A percentile compares a stretch with the other conserved stretches of the same genome.
These are phyloP conservation scores for Lipomyces chichibuensis DNA, from an alignment of 805 yeast genomes.

Conservation along the genomic window DNA sequence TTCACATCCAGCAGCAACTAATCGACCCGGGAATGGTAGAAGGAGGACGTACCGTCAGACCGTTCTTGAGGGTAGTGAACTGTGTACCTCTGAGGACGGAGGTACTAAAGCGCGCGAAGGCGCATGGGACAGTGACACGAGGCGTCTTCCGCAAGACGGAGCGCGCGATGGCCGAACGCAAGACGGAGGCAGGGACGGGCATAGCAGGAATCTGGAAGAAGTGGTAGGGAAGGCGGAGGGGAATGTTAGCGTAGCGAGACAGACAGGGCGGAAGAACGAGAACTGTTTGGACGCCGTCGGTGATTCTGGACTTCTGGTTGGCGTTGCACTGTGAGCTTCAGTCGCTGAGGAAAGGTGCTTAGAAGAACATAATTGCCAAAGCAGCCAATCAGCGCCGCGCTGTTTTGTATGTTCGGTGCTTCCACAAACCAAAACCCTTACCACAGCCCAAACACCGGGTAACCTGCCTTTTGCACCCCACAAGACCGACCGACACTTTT, in stretches of 20 bases:
- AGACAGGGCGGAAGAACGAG: constrained; percentile 11
- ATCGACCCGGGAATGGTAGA: neutral
- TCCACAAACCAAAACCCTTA: neutral
- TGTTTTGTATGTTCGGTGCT: constrained; percentile 9
- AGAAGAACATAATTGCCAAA: neutral
- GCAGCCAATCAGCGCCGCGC: constrained; percentile 28
- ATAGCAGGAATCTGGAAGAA: constrained; percentile 13
- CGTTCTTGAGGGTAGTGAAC: constrained; percentile 82
- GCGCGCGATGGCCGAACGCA: constrained; percentile 29
- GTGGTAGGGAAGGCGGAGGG: constrained; percentile 8
- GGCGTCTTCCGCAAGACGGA: constrained; percentile 18
- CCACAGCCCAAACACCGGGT: constrained; percentile 7
- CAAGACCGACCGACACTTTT: neutral
- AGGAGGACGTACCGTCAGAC: constrained; percentile 67
- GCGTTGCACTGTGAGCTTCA: neutral
- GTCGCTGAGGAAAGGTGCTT: neutral
- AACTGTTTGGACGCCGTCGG: neutral
- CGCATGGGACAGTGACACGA: constrained; percentile 22
- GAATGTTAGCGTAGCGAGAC: neutral
- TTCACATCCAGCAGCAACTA: neutral
- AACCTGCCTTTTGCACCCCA: constrained; percentile 10
- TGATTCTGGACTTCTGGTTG: neutral
- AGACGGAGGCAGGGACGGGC: constrained; percentile 35
- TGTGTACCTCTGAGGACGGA: constrained; percentile 52
- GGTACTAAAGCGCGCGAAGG: constrained; percentile 35